Evolutionary conservation across 2,329 filamentous ascomycete genomes (phyloP).

Genomic region (Aspergillus transmontanensis): DNA sequence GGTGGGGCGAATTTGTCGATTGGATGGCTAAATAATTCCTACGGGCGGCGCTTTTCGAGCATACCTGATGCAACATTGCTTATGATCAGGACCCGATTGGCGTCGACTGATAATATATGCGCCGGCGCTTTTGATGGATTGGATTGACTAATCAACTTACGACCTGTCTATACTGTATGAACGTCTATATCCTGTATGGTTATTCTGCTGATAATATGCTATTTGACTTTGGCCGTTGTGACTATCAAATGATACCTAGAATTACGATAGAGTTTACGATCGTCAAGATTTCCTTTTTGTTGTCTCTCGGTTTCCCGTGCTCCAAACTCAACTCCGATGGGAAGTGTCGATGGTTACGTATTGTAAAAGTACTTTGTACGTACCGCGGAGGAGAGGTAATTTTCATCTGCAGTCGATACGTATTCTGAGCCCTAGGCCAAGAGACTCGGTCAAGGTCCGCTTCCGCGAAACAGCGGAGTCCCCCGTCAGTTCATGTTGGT

Average conservation of each 20-base stretch:
- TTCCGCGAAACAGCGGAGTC: neutral
- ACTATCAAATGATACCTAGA: neutral
- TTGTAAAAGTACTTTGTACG: neutral
- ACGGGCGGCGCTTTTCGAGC: neutral
- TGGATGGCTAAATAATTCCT: conserved; percentile 30
- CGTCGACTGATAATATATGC: conserved; percentile 8
- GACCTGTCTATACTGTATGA: conserved; percentile 2
- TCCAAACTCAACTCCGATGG: neutral
- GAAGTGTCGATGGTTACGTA: neutral
- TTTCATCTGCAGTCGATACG: neutral
- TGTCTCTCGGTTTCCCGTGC: neutral
- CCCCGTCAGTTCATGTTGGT: conserved; percentile 1
- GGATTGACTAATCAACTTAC: neutral
- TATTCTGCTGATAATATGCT: neutral
- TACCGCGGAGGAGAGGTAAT: neutral
- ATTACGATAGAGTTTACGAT: neutral
- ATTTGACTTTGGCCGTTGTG: neutral
- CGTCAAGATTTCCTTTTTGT: neutral
- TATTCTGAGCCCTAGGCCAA: neutral
- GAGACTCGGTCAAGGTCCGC: neutral
- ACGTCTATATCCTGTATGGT: neutral
- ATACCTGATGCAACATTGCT: neutral
- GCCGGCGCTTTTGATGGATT: conserved; percentile 4
- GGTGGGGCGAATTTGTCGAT: conserved; percentile 42
- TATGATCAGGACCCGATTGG: conserved; percentile 1